Evolutionary conservation across 345 rosid genomes (phyloP).

Genomic region (Angophora floribunda): DNA sequence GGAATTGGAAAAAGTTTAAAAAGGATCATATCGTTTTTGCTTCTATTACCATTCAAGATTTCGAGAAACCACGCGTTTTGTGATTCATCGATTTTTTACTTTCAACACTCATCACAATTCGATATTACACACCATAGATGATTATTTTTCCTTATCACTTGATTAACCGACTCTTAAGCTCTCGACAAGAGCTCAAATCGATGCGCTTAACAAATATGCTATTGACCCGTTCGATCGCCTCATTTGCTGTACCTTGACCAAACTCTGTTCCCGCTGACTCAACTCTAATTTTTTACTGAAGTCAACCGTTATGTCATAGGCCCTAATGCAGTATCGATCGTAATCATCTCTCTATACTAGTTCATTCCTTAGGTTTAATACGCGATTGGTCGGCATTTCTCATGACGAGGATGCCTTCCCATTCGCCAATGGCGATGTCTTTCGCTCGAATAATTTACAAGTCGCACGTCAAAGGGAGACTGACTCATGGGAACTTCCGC

Average conservation of each 20-base stretch:
- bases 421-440: neutral
- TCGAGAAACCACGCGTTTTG: neutral
- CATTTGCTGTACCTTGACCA: neutral
- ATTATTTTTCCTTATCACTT: neutral
- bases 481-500: neutral
- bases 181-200: neutral
- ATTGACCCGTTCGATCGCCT: rapidly evolving
- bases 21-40: neutral
- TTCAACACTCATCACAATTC: neutral
- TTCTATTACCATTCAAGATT: neutral
- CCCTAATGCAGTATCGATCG: neutral
- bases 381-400: neutral
- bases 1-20: neutral
- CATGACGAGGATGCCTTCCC: neutral
- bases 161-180: rapidly evolving
- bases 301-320: neutral
- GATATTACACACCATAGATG: rapidly evolving
- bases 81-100: neutral
- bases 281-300: neutral
- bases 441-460: neutral
- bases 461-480: neutral
- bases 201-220: neutral
- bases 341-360: neutral
- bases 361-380: neutral
- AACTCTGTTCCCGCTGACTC: neutral